These are phyloP conservation scores for Saxispiralis lemnorum DNA, from an alignment of 495 filamentous ascomycete species.

Conservation along the genomic window DNA sequence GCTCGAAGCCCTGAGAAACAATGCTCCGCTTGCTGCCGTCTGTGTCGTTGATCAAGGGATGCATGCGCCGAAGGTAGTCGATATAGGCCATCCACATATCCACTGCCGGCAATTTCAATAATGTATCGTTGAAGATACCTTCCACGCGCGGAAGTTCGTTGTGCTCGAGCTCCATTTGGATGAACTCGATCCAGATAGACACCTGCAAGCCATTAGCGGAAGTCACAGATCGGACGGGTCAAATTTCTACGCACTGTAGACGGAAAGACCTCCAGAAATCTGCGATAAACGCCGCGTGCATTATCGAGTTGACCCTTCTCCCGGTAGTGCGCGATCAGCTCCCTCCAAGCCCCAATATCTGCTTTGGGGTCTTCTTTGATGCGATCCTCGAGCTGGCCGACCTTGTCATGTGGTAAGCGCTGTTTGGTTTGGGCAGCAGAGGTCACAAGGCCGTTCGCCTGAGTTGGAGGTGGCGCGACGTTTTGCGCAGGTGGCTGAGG, in stretches of 20 bases:
- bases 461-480: constrained; percentile 15
- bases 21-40: constrained; percentile 54
- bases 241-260: constrained; percentile 83
- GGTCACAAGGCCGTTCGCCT: not conserved
- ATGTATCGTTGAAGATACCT: constrained; percentile 57
- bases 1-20: constrained; percentile 71
- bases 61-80: constrained; percentile 79
- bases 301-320: constrained; percentile 66
- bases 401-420: constrained; percentile 55
- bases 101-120: constrained; percentile 58
- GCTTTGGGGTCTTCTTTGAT: constrained; percentile 81
- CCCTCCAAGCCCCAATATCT: constrained; percentile 77
- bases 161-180: constrained; percentile 69
- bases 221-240: constrained; percentile 12
- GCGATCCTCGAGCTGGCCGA: constrained; percentile 76
- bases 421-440: constrained; percentile 18
- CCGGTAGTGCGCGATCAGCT: constrained; percentile 69
- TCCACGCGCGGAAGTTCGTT: constrained; percentile 64
- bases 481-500: constrained; percentile 8
- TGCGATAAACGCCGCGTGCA: constrained; percentile 61
- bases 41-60: constrained; percentile 69
- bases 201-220: constrained; percentile 37
- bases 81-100: constrained; percentile 85
- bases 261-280: constrained; percentile 75
- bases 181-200: constrained; percentile 71